Base-by-base conservation (phyloP, 2,329 filamentous ascomycete genomes). In the Penicillium concentricum region DNA sequence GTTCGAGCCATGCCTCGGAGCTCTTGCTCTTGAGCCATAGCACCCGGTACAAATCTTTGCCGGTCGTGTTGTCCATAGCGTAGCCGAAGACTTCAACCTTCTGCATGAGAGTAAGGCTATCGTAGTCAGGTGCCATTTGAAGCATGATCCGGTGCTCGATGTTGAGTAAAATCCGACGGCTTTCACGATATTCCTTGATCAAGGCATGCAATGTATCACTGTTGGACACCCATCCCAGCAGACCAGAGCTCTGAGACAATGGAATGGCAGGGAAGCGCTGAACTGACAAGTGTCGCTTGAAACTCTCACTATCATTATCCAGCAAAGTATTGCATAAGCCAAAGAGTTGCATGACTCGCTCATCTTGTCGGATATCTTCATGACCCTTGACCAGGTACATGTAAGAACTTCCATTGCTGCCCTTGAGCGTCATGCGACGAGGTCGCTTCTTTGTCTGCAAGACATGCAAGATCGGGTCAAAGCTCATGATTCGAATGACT, bases 81-180 rank as follows among this genome's bases (percentile, higher is more conserved):
- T 99, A 99, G 32, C 94, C 93, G 72, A 99, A 99, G 12, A 99
- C 94, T 75, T 99, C 95, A 0, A 99, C 95, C 78, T 99, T 99
- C 73, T 99, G 95, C 94, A 99, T 97, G 35, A 99, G 84, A 0
- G 95, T 97, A 45, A 99, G 86, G 69, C 96, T 97, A 72, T 99
- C 94, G 70, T 97, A 99, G 72, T 99, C 94, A 0, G 94, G 95
- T 24, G 94, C 94, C 94, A 99, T 99, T 74, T 99, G 95, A 55
- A 99, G 81, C 94, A 99, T 99, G 73, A 99, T 99, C 42, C 95
- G 89, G 72, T 99, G 94, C 78, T 99, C 94, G 62, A 99, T 99
- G 71, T 99, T 99, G 64, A 99, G 87, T 38, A 99, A 79, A 63
- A 99, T 99, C 79, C 97, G 96, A 53, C 94, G 87, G 65, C 90